Conservation (phyloP, 192 early-diverging fungal species). For the Coemansia nantahalensis region DNA sequence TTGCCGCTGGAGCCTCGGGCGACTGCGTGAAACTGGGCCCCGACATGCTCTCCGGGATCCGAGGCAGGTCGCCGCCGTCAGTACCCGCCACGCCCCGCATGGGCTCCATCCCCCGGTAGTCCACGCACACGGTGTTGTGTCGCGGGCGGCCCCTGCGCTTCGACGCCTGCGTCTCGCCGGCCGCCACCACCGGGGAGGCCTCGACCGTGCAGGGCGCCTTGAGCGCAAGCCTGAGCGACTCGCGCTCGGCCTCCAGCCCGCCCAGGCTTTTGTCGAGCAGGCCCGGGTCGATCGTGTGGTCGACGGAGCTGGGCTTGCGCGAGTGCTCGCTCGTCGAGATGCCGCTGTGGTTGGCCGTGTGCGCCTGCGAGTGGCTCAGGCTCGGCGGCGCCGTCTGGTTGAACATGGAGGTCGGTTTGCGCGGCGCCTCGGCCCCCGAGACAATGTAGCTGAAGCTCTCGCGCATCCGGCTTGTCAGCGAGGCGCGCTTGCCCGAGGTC, state of each 20-base stretch:
- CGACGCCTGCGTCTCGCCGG: background rate
- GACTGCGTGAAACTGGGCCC: no score
- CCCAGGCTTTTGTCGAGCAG: background rate
- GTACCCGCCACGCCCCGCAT: constrained; percentile 5
- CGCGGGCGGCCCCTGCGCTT: constrained; percentile 10
- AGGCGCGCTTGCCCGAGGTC: constrained; percentile 17
- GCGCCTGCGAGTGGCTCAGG: constrained; percentile 28
- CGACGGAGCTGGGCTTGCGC: constrained; percentile 30
- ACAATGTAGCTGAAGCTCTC: constrained; percentile 43
- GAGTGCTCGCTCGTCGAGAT: constrained; percentile 46
- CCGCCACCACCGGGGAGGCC: constrained; percentile 7
- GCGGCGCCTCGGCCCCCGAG: constrained; percentile 29
- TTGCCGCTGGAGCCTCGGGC: no score
- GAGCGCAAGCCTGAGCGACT: background rate
- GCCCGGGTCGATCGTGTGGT: constrained; percentile 4
- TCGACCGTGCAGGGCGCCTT: constrained; percentile 7
- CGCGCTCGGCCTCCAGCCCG: background rate
- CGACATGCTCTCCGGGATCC: constrained; percentile 10
- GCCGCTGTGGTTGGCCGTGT: constrained; percentile 42
- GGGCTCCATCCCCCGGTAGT: constrained; percentile 21
- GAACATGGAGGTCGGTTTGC: constrained; percentile 13
- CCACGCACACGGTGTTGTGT: constrained; percentile 26
- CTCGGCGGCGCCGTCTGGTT: constrained; percentile 45
- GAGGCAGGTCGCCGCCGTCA: constrained; percentile 1
- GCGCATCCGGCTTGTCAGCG: constrained; percentile 50